phyloP scores from a whole-genome alignment of 768 basidiomycete genomes.

The Calocybe cyanea region DNA sequence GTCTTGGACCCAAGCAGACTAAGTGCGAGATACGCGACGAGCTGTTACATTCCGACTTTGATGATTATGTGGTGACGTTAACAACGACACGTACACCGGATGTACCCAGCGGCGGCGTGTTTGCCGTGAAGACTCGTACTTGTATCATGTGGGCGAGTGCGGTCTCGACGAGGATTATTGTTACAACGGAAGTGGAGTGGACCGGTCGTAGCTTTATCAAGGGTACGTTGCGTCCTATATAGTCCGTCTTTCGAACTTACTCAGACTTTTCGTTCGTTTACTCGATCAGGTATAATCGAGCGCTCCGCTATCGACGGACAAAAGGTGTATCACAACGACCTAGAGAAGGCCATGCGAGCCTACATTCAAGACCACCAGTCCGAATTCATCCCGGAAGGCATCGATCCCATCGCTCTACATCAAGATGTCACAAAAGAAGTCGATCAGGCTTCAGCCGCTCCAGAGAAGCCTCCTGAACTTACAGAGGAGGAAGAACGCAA shows the following conservation, averaged over 20 bases:
- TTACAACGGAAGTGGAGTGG: conserved; percentile 94
- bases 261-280: too few species aligned
- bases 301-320: conserved; percentile 90
- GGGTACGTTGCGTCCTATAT: conserved; percentile 39
- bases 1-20: conserved; percentile 90
- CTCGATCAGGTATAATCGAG: conserved; percentile 88
- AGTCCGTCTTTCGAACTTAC: neutral
- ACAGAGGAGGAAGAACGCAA: conserved; percentile 39
- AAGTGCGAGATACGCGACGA: conserved; percentile 96
- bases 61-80: conserved; percentile 75
- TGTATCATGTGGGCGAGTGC: conserved; percentile 93
- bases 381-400: conserved; percentile 85
- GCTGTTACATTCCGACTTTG: conserved; percentile 72
- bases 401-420: conserved; percentile 56
- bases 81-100: conserved; percentile 94
- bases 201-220: conserved; percentile 96
- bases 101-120: conserved; percentile 91
- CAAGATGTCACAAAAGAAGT: conserved; percentile 37
- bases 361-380: conserved; percentile 88
- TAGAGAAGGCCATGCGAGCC: conserved; percentile 78
- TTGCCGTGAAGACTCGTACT: conserved; percentile 90
- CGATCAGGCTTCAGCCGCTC: conserved; percentile 8
- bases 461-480: conserved; percentile 21
- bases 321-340: conserved; percentile 76
- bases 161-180: conserved; percentile 71